Evolutionary conservation across 176 grass and related monocot genomes (phyloP), one percentile per base, ranked within the genome.

Genomic region (Ensete ventricosum): DNA sequence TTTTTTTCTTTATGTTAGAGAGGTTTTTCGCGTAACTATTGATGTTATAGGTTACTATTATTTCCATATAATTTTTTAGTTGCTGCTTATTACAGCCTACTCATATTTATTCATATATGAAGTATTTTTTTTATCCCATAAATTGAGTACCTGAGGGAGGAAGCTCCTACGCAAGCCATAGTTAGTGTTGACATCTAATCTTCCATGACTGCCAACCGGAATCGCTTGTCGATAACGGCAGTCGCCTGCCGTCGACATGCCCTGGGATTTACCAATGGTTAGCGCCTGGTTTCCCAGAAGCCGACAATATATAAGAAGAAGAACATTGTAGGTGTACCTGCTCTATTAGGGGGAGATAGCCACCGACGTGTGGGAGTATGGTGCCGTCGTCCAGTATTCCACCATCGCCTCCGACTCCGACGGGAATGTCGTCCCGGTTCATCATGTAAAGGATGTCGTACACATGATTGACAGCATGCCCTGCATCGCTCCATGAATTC

Each of bases 361-460:
- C 93, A 63, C 93, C 93, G 25, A 92, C 87, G 65, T 90, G 83
- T 1, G 78, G 78, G 71, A 81, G 80, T 76, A 96, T 92, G 24
- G 59, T 84, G 48, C 89, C 89, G 50, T 74, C 72, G 20, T 86
- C 64, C 70, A 90, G 87, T 84, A 92, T 92, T 53, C 93, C 93
- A 67, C 89, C 93, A 1, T 96, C 93, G 20, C 93, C 93, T 17
- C 93, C 87, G 14, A 90, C 50, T n/a, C 93, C 89, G 24, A 96
- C 89, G 1, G 25, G 64, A 10, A 96, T 88, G 62, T 96, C 89
- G 52, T 96, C 89, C 12, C 87, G 85, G 58, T 75, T 82, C 93
- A 96, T 96, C 93, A 92, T 96, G 78, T 92, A 92, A 50, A 92
- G 83, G 27, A 92, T 81, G 77, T 92, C 93, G 54, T 96, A 96